Evolutionary conservation across 768 basidiomycete species (phyloP).

Genomic region (Russula sp.): DNA sequence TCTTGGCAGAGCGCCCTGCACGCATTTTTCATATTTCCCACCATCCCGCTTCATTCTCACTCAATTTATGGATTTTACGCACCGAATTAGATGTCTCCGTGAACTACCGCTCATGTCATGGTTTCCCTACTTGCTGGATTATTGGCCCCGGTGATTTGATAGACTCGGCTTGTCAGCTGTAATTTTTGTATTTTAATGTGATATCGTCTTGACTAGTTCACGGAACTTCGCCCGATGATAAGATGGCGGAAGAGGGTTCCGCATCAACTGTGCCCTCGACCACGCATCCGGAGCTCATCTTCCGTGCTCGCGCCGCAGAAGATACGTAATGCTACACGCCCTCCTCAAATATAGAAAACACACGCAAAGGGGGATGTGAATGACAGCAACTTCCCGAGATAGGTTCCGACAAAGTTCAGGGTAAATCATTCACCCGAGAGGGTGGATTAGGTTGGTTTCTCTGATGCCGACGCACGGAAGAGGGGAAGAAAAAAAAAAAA

Average conservation of each 20-base stretch:
- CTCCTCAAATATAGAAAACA: not conserved
- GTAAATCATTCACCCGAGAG: not conserved
- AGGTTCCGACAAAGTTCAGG: not conserved
- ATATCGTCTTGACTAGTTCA: not conserved
- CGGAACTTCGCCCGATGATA: not conserved
- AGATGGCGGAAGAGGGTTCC: not conserved
- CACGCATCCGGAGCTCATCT: not conserved
- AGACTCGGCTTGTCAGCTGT: not conserved
- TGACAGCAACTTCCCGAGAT: not conserved
- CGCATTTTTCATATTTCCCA: not conserved
- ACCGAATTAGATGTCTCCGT: not conserved
- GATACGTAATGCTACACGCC: not conserved
- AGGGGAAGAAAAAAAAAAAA: too few relatives aligned
- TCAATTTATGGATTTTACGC: not conserved
- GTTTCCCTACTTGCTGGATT: too few relatives aligned
- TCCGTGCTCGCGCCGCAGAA: not conserved
- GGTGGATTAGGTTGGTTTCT: too few relatives aligned
- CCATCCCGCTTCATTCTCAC: not conserved
- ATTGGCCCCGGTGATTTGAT: not conserved
- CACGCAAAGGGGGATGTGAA: not conserved
- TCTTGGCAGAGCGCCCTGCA: not conserved
- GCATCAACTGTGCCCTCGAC: too few relatives aligned
- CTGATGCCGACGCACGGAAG: too few relatives aligned
- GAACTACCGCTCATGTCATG: not conserved
- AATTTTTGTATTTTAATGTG: not conserved